Conservation (phyloP, 2,329 filamentous ascomycete genomes). For the Colletotrichum sidae region DNA sequence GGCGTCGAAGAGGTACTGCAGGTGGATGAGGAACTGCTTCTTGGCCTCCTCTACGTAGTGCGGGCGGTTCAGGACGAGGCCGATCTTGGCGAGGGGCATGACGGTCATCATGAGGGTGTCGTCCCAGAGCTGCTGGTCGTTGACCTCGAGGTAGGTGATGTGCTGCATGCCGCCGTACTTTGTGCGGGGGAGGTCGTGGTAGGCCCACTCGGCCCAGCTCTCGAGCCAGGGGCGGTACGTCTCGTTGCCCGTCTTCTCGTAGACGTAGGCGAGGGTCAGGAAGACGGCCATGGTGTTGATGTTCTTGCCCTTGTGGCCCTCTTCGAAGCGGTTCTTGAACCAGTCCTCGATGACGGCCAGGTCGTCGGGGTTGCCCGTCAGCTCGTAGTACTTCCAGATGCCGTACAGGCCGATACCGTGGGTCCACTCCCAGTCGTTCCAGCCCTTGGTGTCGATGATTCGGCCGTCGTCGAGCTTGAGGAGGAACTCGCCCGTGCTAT, state of each 20-base stretch:
- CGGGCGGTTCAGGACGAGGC: constrained; percentile 74
- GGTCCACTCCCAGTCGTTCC: constrained; percentile 87
- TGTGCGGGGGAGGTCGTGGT: constrained; percentile 79
- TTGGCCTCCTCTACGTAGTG: constrained; percentile 84
- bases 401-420: constrained; percentile 85
- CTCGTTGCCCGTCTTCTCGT: constrained; percentile 77
- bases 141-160: constrained; percentile 77
- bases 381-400: constrained; percentile 83
- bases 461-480: constrained; percentile 77
- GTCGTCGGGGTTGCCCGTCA: constrained; percentile 71
- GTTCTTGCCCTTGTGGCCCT: constrained; percentile 83
- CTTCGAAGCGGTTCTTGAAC: constrained; percentile 76
- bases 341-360: constrained; percentile 78
- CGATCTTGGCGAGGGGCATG: constrained; percentile 83
- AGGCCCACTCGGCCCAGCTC: constrained; percentile 85
- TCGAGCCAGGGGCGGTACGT: constrained; percentile 83
- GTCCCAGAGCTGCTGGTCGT: constrained; percentile 84
- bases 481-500: constrained; percentile 80
- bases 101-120: constrained; percentile 92
- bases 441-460: constrained; percentile 86
- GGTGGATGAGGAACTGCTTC: constrained; percentile 80
- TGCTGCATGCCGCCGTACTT: constrained; percentile 80
- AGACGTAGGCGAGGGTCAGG: constrained; percentile 80
- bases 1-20: constrained; percentile 82
- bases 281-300: constrained; percentile 89